Base-by-base conservation (phyloP, 306 rosid species). In the Echinosophora koreensis region DNA sequence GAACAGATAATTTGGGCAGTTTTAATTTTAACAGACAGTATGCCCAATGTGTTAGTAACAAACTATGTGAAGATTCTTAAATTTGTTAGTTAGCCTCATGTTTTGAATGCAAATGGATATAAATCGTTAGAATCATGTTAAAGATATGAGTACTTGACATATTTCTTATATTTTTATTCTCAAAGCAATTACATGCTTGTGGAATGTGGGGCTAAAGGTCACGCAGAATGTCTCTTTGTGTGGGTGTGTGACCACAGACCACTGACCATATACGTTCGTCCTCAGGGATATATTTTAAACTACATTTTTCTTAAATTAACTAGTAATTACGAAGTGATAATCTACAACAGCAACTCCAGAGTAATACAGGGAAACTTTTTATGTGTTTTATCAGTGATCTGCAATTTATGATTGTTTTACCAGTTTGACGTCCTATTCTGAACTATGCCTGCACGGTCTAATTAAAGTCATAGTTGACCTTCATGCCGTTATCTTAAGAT, bases 71-170 rank as follows among this genome's bases (percentile, higher is more conserved):
- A 70, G 73, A 66, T 34, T 32, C 11, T 57, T 27, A 8, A n/a
- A 68, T 54, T 17, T 52, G 44, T 57, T 69, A 51, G 78, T 69
- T 83, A 80, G 80, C 68, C 70, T 82, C 81, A 76, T 63, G 85
- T 79, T 66, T 2, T 82, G 78, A 51, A 65, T 58, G 82, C 59
- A 52, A 71, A 68, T 46, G 63, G 42, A 71, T 46, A 39, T n/a
- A 54, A 66, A 30, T 71, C 4, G 78, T 63, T 71, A 18, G 77
- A 80, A 67, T 80, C 83, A 71, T 86, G 83, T 73, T 69, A 38
- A 83, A 73, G 67, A 39, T 55, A 56, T 86, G 89, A 80, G 77
- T 44, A 17, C 64, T 60, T 61, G 27, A 46, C 30, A 30, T 39
- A 39, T 39, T 55, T 28, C 66, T 71, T 47, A 6, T 8, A 35